These are phyloP conservation scores for Zanthoxylum bungeanum DNA, from an alignment of 345 rosid species.

Conservation along the genomic window DNA sequence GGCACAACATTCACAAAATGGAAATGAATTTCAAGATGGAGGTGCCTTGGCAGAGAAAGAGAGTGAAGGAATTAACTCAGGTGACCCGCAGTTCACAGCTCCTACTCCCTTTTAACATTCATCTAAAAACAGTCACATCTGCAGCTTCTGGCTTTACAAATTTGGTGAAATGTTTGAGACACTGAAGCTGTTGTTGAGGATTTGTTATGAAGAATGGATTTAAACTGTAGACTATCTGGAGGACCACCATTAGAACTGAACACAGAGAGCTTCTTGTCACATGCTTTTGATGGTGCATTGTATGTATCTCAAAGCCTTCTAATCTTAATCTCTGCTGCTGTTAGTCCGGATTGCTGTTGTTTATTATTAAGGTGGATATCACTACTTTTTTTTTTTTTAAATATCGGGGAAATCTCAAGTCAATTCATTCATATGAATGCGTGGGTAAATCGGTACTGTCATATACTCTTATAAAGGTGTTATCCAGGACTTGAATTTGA, in stretches of 20 bases:
- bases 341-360: slow-evolving; percentile 57
- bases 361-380: too few relatives aligned
- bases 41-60: slow-evolving; percentile 1
- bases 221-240: slow-evolving; percentile 45
- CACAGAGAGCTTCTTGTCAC: slow-evolving; percentile 43
- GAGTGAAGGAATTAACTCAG: slow-evolving; percentile 39
- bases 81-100: slow-evolving; percentile 45
- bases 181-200: neutral
- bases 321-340: slow-evolving; percentile 51
- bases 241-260: slow-evolving; percentile 63
- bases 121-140: slow-evolving; percentile 67
- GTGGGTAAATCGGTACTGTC: too few relatives aligned
- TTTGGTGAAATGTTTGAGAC: neutral
- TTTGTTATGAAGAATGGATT: neutral
- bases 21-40: slow-evolving; percentile 7
- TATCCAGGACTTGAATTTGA: too few relatives aligned
- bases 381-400: too few relatives aligned
- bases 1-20: slow-evolving; percentile 23
- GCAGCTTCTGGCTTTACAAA: slow-evolving; percentile 66
- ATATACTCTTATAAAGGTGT: too few relatives aligned
- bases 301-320: slow-evolving; percentile 45
- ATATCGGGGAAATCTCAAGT: too few relatives aligned
- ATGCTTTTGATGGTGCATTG: slow-evolving; percentile 39
- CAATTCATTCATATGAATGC: too few relatives aligned
- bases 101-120: slow-evolving; percentile 59